These are phyloP conservation scores for Daldinia concentrica DNA, from an alignment of 495 filamentous ascomycete species.

Conservation along the genomic window DNA sequence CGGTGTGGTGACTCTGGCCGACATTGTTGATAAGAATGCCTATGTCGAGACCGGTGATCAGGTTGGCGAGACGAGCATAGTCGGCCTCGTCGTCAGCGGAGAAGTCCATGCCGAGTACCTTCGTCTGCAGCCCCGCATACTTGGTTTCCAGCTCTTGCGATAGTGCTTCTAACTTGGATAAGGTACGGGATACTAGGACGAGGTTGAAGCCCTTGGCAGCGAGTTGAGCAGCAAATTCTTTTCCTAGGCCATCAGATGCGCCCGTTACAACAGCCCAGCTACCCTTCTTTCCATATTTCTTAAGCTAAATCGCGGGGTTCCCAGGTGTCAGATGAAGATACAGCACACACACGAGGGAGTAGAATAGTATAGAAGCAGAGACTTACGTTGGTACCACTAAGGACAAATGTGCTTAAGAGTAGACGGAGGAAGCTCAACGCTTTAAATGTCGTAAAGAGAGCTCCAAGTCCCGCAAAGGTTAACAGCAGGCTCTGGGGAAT, in stretches of 20 bases:
- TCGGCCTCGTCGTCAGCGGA: constrained; percentile 76
- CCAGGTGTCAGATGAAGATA: constrained; percentile 8
- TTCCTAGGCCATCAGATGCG: constrained; percentile 95
- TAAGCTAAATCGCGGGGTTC: constrained; percentile 66
- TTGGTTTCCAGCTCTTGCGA: constrained; percentile 77
- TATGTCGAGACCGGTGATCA: constrained; percentile 78
- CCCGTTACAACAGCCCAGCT: constrained; percentile 96
- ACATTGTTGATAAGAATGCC: constrained; percentile 97
- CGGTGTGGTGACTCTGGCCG: constrained; percentile 90
- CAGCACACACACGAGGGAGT: background rate
- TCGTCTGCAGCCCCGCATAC: constrained; percentile 71
- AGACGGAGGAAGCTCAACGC: constrained; percentile 70
- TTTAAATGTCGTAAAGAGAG: constrained; percentile 65
- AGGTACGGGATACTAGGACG: constrained; percentile 91
- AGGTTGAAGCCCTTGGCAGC: constrained; percentile 93
- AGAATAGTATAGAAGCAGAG: background rate
- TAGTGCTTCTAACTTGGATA: constrained; percentile 83
- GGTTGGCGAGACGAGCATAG: constrained; percentile 73
- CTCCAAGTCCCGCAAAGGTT: constrained; percentile 62
- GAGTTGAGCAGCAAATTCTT: constrained; percentile 92
- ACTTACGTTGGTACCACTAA: constrained; percentile 68
- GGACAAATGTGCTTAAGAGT: constrained; percentile 77
- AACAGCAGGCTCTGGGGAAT: constrained; percentile 51
- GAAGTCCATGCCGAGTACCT: constrained; percentile 91
- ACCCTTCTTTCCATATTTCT: constrained; percentile 88